Percentiles rank a stretch among this genome's conserved stretches.
These are phyloP conservation scores for Claviceps digitariae DNA, from an alignment of 2,329 filamentous ascomycete genomes.

Conservation along the genomic window DNA sequence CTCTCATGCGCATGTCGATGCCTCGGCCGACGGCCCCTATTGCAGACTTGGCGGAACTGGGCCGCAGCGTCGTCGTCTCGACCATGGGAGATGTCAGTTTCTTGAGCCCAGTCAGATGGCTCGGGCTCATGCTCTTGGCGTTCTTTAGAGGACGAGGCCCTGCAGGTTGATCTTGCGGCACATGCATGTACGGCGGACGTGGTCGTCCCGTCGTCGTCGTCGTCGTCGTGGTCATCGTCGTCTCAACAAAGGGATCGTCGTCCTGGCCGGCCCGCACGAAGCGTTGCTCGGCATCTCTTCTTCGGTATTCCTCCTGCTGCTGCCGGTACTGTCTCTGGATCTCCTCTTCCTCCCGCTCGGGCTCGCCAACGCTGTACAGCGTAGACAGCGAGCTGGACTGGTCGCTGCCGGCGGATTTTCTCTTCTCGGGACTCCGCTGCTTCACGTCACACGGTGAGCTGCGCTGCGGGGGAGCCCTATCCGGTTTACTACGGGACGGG, in stretches of 20 bases:
- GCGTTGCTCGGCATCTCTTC: neutral
- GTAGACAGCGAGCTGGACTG: constrained; percentile 42
- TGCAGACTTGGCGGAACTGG: neutral
- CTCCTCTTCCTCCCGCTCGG: constrained; percentile 19
- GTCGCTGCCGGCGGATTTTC: constrained; percentile 27
- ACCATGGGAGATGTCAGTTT: neutral
- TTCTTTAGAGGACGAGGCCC: constrained; percentile 9
- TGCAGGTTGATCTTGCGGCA: constrained; percentile 1
- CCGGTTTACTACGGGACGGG: constrained; percentile 9
- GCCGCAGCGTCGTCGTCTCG: neutral
- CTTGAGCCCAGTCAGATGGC: constrained; percentile 3
- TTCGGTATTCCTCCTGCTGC: neutral
- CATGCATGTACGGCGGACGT: neutral
- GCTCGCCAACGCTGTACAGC: constrained; percentile 40
- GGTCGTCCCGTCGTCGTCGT: too few species aligned
- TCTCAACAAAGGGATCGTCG: constrained; percentile 21
- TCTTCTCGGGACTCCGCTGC: constrained; percentile 9
- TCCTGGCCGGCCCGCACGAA: neutral
- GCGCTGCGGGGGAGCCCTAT: constrained; percentile 10
- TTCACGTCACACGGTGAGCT: constrained; percentile 9
- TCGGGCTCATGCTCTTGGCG: constrained; percentile 12
- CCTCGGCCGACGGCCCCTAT: neutral
- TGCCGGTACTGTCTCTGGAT: constrained; percentile 1
- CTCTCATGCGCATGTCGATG: neutral
- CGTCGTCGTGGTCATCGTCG: too few species aligned